Evolutionary conservation across 371 early-diverging fungal species (phyloP).

Genomic region (Mucor plumbeus): DNA sequence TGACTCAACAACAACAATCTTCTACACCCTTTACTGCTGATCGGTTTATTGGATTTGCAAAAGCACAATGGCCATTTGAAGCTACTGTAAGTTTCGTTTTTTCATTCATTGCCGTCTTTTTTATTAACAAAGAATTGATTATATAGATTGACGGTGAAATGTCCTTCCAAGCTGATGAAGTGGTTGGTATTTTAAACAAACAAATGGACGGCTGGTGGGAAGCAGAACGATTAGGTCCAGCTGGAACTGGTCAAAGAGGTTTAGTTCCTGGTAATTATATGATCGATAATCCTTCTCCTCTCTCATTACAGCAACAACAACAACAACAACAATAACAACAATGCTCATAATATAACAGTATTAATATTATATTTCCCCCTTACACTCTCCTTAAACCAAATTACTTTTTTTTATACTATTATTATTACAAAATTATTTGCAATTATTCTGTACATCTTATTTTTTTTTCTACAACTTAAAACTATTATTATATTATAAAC

Average conservation of each 20-base stretch:
- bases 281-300: constrained; percentile 17
- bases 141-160: constrained; percentile 49
- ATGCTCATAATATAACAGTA: background rate
- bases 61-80: constrained; percentile 43
- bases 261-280: constrained; percentile 58
- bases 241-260: constrained; percentile 36
- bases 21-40: background rate
- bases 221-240: constrained; percentile 38
- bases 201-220: constrained; percentile 61
- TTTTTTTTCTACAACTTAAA: background rate
- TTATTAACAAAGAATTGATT: background rate
- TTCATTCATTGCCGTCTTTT: background rate
- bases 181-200: constrained; percentile 42
- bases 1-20: background rate
- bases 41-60: constrained; percentile 24
- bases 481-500: too few species aligned
- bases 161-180: constrained; percentile 46
- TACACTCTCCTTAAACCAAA: background rate
- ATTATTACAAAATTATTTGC: background rate
- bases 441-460: background rate
- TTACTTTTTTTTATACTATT: background rate
- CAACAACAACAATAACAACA: background rate
- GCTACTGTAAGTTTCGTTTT: constrained; percentile 32
- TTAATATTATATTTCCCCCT: background rate
- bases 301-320: background rate